Evolutionary conservation across 176 grass and related monocot genomes (phyloP), one percentile per base, ranked within the genome.

Genomic region (Oryza meyeriana): DNA sequence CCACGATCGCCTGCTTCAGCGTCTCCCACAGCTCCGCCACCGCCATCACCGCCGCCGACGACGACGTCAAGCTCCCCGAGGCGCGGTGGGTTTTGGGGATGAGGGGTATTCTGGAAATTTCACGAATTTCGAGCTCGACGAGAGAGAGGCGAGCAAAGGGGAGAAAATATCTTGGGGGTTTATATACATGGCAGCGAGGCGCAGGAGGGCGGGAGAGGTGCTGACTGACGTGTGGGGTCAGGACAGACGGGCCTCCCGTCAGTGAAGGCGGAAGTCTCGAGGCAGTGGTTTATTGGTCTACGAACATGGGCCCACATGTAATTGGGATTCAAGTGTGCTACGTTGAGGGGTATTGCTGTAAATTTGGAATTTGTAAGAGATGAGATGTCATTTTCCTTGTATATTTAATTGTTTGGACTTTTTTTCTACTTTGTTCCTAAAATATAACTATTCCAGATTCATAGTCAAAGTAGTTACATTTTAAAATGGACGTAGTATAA

Each of bases 1-100:
- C 66, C 9, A 79, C 72, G 25, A 98, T 92, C 75, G 92, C 92
- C 65, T 91, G 79, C 88, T 75, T 94, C 87, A 98, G 81, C 66
- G 86, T 88, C 83, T 93, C 90, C 92, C 92, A 94, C 27, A 91
- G 67, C 86, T 98, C 92, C 62, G 57, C 72, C 17, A 6, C 20
- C 40, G 77, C 87, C 92, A 89, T 90, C 45, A 32, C 65, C 28
- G 41, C 41, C 18, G 84, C 67, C 30, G 68, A 59, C 55, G 68
- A 59, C 55, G 32, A 73, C 1, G 14, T 10, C 1, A 42, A 42
- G 20, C 22, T 12, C 38, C 3, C 83, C 70, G 1, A 27, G 0
- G 11, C 12, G 17, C n/a, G 22, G 22, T 58, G 41, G 77, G 40
- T 62, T 62, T 38, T 31, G 36, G 28, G 28, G 61, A 13, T 14